A percentile compares a stretch with the other conserved stretches of the same genome.
Conservation (phyloP, 192 early-diverging fungal genomes). For the Rhizophagus clarus region DNA sequence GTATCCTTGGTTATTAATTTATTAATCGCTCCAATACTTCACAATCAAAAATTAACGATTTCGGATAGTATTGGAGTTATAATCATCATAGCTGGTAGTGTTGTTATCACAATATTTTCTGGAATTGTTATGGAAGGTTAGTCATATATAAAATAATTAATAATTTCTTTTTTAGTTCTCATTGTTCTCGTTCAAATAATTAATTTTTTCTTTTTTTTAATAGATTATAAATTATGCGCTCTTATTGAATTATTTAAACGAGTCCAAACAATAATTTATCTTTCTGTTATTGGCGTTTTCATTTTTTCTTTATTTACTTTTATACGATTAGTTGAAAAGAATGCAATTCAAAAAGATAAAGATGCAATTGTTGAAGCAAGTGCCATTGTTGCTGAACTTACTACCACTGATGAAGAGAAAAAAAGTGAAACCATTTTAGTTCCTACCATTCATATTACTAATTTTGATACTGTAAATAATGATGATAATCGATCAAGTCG, state of each 20-base stretch:
- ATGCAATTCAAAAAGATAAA: slow-evolving; percentile 40
- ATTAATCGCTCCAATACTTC: slow-evolving; percentile 74
- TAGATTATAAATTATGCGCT: slow-evolving; percentile 74
- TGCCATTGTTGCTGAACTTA: neutral
- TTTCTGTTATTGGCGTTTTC: slow-evolving; percentile 58
- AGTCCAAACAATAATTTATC: slow-evolving; percentile 64
- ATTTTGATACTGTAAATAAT: too few relatives aligned
- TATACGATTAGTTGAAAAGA: slow-evolving; percentile 58
- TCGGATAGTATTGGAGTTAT: slow-evolving; percentile 73
- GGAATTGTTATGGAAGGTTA: slow-evolving; percentile 53
- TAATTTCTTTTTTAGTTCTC: too few relatives aligned
- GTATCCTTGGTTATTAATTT: slow-evolving; percentile 81
- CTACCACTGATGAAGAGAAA: neutral
- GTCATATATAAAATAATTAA: neutral
- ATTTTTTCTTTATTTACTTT: slow-evolving; percentile 61
- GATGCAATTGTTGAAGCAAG: neutral
- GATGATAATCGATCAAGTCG: too few relatives aligned
- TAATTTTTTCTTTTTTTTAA: neutral
- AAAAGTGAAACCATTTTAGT: too few relatives aligned
- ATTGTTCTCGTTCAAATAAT: too few relatives aligned
- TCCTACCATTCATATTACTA: too few relatives aligned
- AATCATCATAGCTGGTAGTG: slow-evolving; percentile 74
- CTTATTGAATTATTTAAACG: slow-evolving; percentile 68
- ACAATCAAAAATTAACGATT: slow-evolving; percentile 67
- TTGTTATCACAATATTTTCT: slow-evolving; percentile 72